Conservation (phyloP, 2,329 filamentous ascomycete species). For the Diaporthe amygdali region DNA sequence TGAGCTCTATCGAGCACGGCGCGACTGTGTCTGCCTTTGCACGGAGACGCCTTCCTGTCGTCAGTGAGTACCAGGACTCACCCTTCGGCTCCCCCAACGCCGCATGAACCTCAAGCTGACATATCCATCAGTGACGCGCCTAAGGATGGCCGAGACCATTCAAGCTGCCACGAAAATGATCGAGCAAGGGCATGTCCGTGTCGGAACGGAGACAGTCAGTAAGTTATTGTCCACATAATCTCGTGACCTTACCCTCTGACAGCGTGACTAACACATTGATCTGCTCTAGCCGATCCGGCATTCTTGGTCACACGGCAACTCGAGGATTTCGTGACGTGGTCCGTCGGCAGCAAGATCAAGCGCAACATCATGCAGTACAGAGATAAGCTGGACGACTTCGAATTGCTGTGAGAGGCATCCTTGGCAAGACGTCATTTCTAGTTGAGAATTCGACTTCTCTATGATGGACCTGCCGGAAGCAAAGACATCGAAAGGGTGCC, state of each 20-base stretch:
- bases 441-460: not conserved
- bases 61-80: conserved; percentile 50
- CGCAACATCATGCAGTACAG: conserved; percentile 93
- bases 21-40: conserved; percentile 91
- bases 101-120: not conserved
- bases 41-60: conserved; percentile 79
- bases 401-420: conserved; percentile 69
- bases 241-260: not conserved
- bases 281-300: conserved; percentile 69
- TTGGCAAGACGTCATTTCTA: not conserved
- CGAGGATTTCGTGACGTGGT: conserved; percentile 97
- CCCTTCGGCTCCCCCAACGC: no score
- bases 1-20: conserved; percentile 84
- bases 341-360: conserved; percentile 96
- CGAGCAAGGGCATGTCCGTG: conserved; percentile 91
- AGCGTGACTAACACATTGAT: not conserved
- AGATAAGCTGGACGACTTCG: conserved; percentile 95
- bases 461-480: not conserved
- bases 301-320: conserved; percentile 87
- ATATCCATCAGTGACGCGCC: conserved; percentile 64
- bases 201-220: conserved; percentile 85
- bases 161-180: conserved; percentile 85
- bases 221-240: not conserved
- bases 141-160: conserved; percentile 91
- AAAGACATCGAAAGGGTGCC: not conserved